Evolutionary conservation across 1,284 basidiomycete genomes (phyloP).

Genomic region (Phellopilus nigrolimitatus): DNA sequence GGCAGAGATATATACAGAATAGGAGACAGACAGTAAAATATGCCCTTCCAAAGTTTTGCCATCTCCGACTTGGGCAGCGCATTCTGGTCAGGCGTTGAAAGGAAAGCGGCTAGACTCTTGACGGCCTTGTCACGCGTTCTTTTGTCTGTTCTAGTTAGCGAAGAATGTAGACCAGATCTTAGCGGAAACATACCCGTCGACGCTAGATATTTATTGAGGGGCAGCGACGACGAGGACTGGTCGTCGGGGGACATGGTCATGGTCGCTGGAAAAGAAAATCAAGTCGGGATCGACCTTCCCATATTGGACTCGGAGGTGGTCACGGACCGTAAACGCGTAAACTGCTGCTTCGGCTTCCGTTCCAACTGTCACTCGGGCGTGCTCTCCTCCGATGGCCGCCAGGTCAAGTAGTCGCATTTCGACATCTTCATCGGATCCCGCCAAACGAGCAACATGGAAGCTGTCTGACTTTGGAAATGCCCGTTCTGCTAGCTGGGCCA

Average conservation of each 20-base stretch:
- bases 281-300: not conserved
- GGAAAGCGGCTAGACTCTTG: slow-evolving; percentile 69
- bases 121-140: slow-evolving; percentile 86
- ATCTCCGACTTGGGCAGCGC: slow-evolving; percentile 70
- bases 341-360: no score
- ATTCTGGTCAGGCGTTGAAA: slow-evolving; percentile 58
- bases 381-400: no score
- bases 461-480: not conserved
- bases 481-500: not conserved
- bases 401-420: no score
- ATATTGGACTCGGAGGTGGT: not conserved
- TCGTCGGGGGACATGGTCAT: slow-evolving; percentile 32
- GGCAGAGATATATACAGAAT: not conserved
- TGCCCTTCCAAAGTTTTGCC: slow-evolving; percentile 94
- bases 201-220: slow-evolving; percentile 85
- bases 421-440: no score
- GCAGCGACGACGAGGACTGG: slow-evolving; percentile 35
- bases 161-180: slow-evolving; percentile 19
- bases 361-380: no score
- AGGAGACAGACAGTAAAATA: slow-evolving; percentile 84
- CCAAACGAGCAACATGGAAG: no score
- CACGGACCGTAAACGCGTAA: no score
- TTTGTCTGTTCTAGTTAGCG: slow-evolving; percentile 57
- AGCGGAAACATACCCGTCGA: slow-evolving; percentile 65
- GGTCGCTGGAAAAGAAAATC: slow-evolving; percentile 10